Conservation (phyloP, 139 green algal genomes). For the Chlorella sp. region DNA sequence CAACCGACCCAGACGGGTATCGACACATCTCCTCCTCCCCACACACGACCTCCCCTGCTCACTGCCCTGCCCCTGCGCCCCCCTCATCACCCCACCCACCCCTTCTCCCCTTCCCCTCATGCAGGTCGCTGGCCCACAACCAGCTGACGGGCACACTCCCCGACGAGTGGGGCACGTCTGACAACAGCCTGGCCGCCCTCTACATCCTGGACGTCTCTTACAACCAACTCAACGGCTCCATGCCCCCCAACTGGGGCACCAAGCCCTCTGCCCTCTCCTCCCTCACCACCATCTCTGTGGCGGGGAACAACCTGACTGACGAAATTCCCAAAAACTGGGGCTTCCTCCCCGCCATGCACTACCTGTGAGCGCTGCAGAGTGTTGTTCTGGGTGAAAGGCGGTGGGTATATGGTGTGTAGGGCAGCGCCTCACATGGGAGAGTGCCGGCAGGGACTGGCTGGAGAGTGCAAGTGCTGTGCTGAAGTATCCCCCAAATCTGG, state of each 20-base stretch:
- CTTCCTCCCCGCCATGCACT: constrained; percentile 1
- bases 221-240: constrained; percentile 21
- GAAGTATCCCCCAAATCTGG: too few species aligned
- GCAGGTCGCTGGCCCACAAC: constrained; percentile 31
- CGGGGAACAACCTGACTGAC: constrained; percentile 21
- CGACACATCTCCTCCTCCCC: neutral
- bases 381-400: too few species aligned
- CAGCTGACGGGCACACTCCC: constrained; percentile 19
- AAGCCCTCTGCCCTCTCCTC: constrained; percentile 16
- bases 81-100: neutral
- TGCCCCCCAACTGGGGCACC: constrained; percentile 24
- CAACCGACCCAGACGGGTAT: too few species aligned
- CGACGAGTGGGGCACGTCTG: neutral
- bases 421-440: too few species aligned
- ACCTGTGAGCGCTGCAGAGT: constrained; percentile 10
- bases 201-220: neutral
- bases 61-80: neutral
- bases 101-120: neutral
- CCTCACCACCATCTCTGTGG: constrained; percentile 9
- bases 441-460: too few species aligned
- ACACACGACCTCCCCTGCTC: neutral
- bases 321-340: constrained; percentile 21
- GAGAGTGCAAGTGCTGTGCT: too few species aligned
- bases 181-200: constrained; percentile 12
- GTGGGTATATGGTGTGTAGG: too few species aligned